Evolutionary conservation across 805 yeast genomes (phyloP).

Genomic region (Phaffomyces thermotolerans): DNA sequence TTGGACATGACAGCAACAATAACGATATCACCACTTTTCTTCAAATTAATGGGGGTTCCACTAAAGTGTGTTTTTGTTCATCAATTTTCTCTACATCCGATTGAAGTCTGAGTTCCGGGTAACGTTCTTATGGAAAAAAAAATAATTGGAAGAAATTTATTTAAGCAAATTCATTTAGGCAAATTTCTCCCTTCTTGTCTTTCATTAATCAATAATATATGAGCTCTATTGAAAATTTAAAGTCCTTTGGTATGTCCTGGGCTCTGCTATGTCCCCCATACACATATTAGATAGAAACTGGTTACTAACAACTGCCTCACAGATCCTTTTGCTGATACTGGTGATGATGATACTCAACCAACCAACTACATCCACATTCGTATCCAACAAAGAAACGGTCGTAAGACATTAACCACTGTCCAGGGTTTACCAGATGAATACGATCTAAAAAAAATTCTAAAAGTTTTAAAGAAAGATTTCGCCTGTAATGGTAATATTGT

Average conservation of each 20-base stretch:
- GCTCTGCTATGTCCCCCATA: neutral
- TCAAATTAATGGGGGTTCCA: neutral
- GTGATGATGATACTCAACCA: constrained; percentile 97
- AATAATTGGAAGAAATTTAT: neutral
- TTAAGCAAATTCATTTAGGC: neutral
- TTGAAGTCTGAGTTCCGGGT: neutral
- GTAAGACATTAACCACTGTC: constrained; percentile 96
- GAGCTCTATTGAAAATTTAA: constrained; percentile 90
- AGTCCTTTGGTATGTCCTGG: constrained; percentile 52
- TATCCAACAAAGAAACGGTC: constrained; percentile 99
- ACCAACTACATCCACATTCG: constrained; percentile 95
- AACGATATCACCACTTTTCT: too few species aligned
- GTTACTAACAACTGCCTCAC: constrained; percentile 1
- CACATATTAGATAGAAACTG: too few species aligned
- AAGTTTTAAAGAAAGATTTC: constrained; percentile 93
- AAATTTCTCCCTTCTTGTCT: neutral
- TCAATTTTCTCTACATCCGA: neutral
- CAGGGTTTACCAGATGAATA: constrained; percentile 96
- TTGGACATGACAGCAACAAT: constrained; percentile 15
- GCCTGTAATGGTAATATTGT: constrained; percentile 99
- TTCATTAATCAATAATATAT: constrained; percentile 27
- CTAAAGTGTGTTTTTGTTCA: too few species aligned
- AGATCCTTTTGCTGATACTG: constrained; percentile 99
- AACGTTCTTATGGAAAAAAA: neutral
- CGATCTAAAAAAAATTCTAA: constrained; percentile 87